Conservation (phyloP, 331 rosid genomes). For the Malus hybrid region DNA sequence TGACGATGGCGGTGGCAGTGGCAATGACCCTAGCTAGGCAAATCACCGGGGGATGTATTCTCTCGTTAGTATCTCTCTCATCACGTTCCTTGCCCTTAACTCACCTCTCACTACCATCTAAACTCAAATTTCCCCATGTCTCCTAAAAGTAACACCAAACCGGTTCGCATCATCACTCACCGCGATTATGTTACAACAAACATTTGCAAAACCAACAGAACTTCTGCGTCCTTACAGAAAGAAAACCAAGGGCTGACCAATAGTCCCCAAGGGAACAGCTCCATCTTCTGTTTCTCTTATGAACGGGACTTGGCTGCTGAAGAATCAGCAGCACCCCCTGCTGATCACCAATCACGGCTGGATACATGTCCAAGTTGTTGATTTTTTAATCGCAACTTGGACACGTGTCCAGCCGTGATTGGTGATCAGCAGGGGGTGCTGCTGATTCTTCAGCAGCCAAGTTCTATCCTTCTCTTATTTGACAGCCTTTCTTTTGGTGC, state of each 20-base stretch:
- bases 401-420: no score
- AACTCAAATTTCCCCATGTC: not conserved
- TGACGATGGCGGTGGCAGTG: not conserved
- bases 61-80: not conserved
- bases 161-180: not conserved
- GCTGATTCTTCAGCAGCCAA: no score
- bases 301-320: no score
- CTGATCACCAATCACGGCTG: no score
- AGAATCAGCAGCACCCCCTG: no score
- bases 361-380: no score
- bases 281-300: not conserved
- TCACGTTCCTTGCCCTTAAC: not conserved
- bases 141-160: not conserved
- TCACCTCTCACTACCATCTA: not conserved
- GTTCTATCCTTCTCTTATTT: not conserved
- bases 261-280: not conserved
- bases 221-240: not conserved
- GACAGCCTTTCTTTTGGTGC: not conserved
- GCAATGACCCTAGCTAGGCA: not conserved
- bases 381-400: no score
- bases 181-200: not conserved
- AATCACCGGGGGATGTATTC: not conserved
- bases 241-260: not conserved
- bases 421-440: no score
- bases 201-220: not conserved